Conservation (phyloP, 2,329 filamentous ascomycete genomes). For the Chaetomiaceae sp. region DNA sequence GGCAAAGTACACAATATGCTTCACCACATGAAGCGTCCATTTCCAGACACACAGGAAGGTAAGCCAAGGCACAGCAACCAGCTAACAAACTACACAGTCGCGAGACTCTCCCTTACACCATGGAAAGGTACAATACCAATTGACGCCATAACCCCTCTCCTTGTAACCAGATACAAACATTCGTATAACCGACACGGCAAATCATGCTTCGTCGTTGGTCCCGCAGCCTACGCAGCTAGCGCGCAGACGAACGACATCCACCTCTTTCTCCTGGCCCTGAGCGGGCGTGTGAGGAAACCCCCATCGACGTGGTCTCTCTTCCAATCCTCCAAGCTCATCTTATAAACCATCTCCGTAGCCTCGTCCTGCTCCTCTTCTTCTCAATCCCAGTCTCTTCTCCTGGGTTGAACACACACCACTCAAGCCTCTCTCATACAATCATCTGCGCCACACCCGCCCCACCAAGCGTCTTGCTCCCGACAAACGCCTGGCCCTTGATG, state of each 20-base stretch:
- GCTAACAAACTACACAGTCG: neutral
- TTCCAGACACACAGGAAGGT: too few relatives aligned
- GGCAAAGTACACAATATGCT: too few relatives aligned
- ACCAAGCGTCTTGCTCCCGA: conserved; percentile 92
- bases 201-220: conserved; percentile 1
- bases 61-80: neutral
- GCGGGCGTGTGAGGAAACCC: too few relatives aligned
- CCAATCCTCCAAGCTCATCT: neutral
- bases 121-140: conserved; percentile 6
- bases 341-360: neutral
- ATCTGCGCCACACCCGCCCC: conserved; percentile 93
- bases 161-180: conserved; percentile 11
- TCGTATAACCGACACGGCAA: neutral
- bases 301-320: too few relatives aligned
- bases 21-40: too few relatives aligned
- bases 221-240: neutral
- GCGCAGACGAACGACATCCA: neutral
- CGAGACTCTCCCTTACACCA: too few relatives aligned
- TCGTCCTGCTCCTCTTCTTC: neutral
- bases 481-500: conserved; percentile 78
- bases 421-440: conserved; percentile 68
- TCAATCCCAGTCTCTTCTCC: too few relatives aligned
- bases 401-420: neutral
- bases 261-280: neutral
- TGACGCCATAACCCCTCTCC: conserved; percentile 9